These are phyloP conservation scores for Eucalyptus marginata DNA, from an alignment of 345 rosid genomes.

Conservation along the genomic window DNA sequence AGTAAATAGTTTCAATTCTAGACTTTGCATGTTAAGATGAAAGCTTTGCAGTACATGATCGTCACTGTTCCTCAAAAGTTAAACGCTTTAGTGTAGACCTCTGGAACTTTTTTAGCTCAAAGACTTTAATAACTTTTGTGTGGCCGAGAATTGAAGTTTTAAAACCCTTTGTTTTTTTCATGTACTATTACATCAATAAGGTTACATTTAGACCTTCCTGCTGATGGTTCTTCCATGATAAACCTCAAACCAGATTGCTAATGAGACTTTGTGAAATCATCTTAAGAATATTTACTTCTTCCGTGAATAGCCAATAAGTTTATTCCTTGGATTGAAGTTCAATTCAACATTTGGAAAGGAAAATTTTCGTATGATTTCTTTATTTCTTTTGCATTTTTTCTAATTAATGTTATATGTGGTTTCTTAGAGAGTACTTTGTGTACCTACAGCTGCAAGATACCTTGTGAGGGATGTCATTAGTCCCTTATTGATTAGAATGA, in stretches of 20 bases:
- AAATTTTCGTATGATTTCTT: neutral
- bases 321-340: neutral
- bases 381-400: neutral
- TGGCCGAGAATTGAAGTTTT: neutral
- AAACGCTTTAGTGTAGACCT: neutral
- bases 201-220: neutral
- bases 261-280: neutral
- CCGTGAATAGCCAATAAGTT: neutral
- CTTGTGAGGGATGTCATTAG: neutral
- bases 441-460: neutral
- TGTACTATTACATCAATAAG: neutral
- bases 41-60: neutral
- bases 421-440: neutral
- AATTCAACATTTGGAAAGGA: neutral
- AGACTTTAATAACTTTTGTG: neutral
- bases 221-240: neutral
- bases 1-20: neutral
- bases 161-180: neutral
- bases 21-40: neutral
- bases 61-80: neutral
- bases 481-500: neutral
- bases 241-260: neutral
- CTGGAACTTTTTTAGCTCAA: neutral
- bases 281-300: neutral
- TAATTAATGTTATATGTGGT: neutral